Percentiles rank a stretch among this genome's conserved stretches.
Conservation (phyloP, 441 rosid genomes). For the Arabidopsis hybrid region DNA sequence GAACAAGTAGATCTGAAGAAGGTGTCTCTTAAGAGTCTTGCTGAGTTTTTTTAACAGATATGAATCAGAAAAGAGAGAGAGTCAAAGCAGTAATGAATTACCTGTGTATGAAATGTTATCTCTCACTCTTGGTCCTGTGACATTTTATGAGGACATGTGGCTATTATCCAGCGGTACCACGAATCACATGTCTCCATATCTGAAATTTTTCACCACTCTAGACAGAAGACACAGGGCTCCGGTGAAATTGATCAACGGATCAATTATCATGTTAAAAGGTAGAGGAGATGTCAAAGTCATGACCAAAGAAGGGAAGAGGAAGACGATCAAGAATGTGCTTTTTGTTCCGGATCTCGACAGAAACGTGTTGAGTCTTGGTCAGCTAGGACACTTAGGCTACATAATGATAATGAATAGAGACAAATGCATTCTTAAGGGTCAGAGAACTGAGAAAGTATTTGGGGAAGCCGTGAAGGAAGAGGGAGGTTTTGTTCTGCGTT, state of each 20-base stretch:
- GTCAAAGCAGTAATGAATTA: neutral
- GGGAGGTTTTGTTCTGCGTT: neutral
- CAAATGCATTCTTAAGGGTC: neutral
- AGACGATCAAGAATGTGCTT: conserved; percentile 21
- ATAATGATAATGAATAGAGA: neutral
- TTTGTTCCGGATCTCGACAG: neutral
- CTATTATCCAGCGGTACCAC: neutral
- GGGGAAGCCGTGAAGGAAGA: neutral
- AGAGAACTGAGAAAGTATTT: neutral
- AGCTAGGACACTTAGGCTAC: neutral
- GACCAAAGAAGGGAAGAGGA: conserved; percentile 35
- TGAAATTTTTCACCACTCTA: conserved; percentile 19
- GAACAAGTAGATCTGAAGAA: neutral
- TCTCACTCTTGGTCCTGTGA: neutral
- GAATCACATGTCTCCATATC: conserved; percentile 26
- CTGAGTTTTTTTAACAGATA: neutral
- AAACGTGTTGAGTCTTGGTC: neutral
- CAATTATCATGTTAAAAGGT: conserved; percentile 12
- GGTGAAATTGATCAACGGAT: neutral
- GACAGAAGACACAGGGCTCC: neutral
- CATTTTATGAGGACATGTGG: conserved; percentile 24
- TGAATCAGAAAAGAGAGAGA: neutral
- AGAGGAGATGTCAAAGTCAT: conserved; percentile 13
- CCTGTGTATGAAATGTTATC: neutral
- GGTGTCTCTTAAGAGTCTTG: neutral